Evolutionary conservation across 1,139 yeast species (phyloP), one percentile per base, ranked within the genome.

Genomic region (Eremothecium gossypii): DNA sequence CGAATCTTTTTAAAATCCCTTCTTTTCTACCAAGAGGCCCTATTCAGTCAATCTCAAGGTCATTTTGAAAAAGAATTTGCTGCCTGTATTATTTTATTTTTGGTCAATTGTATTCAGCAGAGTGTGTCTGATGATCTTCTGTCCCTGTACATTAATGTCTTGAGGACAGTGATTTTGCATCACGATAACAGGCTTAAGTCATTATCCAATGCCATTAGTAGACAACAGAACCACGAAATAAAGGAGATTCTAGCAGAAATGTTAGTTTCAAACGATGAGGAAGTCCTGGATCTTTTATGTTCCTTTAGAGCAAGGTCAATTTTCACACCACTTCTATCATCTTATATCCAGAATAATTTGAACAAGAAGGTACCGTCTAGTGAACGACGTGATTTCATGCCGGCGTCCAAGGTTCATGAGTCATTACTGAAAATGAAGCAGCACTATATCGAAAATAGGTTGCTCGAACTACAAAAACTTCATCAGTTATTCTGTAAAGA

Each of bases 1-100:
- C 11, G 45, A 40, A 28, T 26, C 20, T 51, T 58, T 33, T 40
- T 60, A n/a, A 54, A 57, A 27, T 43, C 50, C 9, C 33, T 62
- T 5, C 63, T 75, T 30, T 74, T 73, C 45, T 63, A 73, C 31
- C 79, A 74, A 49, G 63, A 67, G 13, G 56, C 66, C 1, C 54
- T 73, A 9, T 65, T 74, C 43, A 58, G 61, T 10, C 54, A 51
- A 6, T 68, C 63, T 2, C n/a, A 13, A 8, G 26, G 12, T 8
- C 10, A 14, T n/a, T 17, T 48, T 5, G 47, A 50, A 12, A 34
- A 42, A 3, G 47, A 43, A 8, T 43, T 49, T 6, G 30, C 53
- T 0, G 45, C 52, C 3, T 36, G 53, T 23, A 42, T 62, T 1
- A 48, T 62, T 13, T 58, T 60, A 30, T 55, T 61, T 10, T 41